These are phyloP conservation scores for Candida sanyaensis DNA, from an alignment of 1,139 yeast species.

Conservation along the genomic window DNA sequence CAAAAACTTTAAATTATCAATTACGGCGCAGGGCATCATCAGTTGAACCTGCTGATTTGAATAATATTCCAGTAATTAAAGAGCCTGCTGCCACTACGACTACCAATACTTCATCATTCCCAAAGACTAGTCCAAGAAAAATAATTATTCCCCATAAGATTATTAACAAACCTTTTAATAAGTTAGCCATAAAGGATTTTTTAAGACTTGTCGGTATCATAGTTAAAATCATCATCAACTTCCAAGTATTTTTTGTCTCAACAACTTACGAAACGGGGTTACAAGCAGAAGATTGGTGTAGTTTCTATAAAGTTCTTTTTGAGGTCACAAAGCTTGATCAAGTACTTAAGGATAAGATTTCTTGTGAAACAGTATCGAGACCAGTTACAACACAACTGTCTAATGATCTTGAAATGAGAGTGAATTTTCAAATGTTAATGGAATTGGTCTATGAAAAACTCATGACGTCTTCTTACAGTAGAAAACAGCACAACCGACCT, in stretches of 20 bases:
- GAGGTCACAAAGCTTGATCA: conserved; percentile 8
- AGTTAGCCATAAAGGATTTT: conserved; percentile 41
- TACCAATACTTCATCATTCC: conserved; percentile 6
- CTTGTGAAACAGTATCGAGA: not conserved
- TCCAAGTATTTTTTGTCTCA: conserved; percentile 28
- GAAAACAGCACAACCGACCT: conserved; percentile 11
- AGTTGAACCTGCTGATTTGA: conserved; percentile 14
- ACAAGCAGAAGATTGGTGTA: conserved; percentile 13
- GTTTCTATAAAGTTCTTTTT: conserved; percentile 11
- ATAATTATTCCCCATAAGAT: conserved; percentile 48
- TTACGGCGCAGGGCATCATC: conserved; percentile 22
- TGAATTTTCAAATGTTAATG: conserved; percentile 18
- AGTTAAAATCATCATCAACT: conserved; percentile 41
- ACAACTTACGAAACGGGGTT: conserved; percentile 8
- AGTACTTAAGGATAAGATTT: conserved; percentile 4
- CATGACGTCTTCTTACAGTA: conserved; percentile 12
- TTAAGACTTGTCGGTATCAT: conserved; percentile 37
- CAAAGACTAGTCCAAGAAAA: conserved; percentile 15
- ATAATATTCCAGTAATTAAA: conserved; percentile 14
- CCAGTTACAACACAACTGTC: not conserved
- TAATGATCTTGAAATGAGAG: not conserved
- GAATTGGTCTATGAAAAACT: conserved; percentile 31
- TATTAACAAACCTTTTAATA: conserved; percentile 43
- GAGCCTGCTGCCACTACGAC: conserved; percentile 12
- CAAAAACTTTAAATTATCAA: conserved; percentile 43